Evolutionary conservation across 1,284 basidiomycete genomes (phyloP), one percentile per base, ranked within the genome.

Genomic region (Sporisorium scitamineum): DNA sequence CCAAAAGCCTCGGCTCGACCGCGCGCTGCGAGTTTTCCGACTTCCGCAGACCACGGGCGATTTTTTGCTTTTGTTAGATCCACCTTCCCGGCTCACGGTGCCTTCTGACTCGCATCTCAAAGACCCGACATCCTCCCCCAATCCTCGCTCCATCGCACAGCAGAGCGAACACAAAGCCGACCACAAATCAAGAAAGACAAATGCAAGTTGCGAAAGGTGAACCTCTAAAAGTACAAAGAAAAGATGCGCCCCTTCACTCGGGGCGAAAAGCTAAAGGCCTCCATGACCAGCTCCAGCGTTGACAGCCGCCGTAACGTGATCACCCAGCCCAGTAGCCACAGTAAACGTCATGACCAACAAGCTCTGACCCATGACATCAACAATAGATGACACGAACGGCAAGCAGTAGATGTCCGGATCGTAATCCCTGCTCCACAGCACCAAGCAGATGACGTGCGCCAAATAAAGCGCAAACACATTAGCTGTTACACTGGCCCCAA

Each of bases 361-460:
- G 10, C 92, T 85, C 85, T 97, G 95, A 9, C 94, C 94, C n/a
- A 94, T 86, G 52, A 97, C 90, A 85, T 99, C 96, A 86, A 97
- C 91, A 39, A 94, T 85, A 0, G 94, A 92, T 1, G 93, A 94
- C 75, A 97, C 93, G 41, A 96, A 90, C 2, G 96, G 96, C 20
- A 98, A 87, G 2, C 94, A 94, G 85, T 97, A 97, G 86, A 93
- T 92, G 52, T 85, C 84, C 13, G 96, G 96, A 85, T 98, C 96
- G 52, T 92, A 89, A 41, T 91, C 89, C 64, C 88, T 90, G 24
- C 89, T 89, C 95, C 95, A 97, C 42, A 97, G 89, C 82, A 91
- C 90, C 48, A 91, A 87, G 0, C 94, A 95, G 34, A 96, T 88
- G 11, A 86, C 80, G 56, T 90, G 90, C 0, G 93, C 93, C 26